Percentiles rank a stretch among this genome's conserved stretches.
These are phyloP conservation scores for Phytophthora tentaculata DNA, from an alignment of 352 stramenopile genomes.

Conservation along the genomic window DNA sequence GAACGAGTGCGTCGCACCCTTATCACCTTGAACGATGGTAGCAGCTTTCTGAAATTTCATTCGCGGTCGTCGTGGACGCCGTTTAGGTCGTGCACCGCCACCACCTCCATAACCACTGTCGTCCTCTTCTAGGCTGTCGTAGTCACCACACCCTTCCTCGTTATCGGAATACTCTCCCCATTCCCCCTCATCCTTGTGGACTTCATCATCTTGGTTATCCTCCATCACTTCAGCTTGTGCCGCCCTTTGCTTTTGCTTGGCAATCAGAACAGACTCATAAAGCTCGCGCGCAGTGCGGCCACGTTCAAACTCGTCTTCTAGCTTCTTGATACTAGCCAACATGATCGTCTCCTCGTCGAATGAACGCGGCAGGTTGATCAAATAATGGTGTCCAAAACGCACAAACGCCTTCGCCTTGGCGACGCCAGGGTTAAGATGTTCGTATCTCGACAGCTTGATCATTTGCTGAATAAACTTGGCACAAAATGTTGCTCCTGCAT, in stretches of 20 bases:
- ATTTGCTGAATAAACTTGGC: slow-evolving; percentile 83
- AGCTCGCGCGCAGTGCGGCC: slow-evolving; percentile 71
- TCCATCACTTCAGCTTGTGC: slow-evolving; percentile 14
- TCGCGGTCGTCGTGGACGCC: slow-evolving; percentile 11
- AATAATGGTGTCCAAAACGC: slow-evolving; percentile 80
- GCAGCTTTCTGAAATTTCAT: slow-evolving; percentile 50
- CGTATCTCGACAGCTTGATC: slow-evolving; percentile 75
- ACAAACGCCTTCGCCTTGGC: slow-evolving; percentile 69
- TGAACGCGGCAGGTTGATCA: slow-evolving; percentile 80
- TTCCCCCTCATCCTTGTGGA: slow-evolving; percentile 1
- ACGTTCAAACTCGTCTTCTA: slow-evolving; percentile 82
- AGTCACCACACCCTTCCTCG: slow-evolving; percentile 14
- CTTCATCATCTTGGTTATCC: slow-evolving; percentile 1
- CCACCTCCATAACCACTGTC: slow-evolving; percentile 2
- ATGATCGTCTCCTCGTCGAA: slow-evolving; percentile 82
- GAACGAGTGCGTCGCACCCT: slow-evolving; percentile 80
- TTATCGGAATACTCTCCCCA: slow-evolving; percentile 27
- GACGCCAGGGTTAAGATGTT: slow-evolving; percentile 56
- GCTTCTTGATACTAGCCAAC: slow-evolving; percentile 69
- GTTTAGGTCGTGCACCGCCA: slow-evolving; percentile 12
- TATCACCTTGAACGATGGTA: slow-evolving; percentile 51
- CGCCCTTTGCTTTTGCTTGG: slow-evolving; percentile 51
- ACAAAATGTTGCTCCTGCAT: slow-evolving; percentile 64
- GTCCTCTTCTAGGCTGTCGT: background rate
- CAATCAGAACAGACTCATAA: slow-evolving; percentile 75